These are phyloP conservation scores for Metschnikowia sp. DNA, from an alignment of 805 yeast species.

Conservation along the genomic window DNA sequence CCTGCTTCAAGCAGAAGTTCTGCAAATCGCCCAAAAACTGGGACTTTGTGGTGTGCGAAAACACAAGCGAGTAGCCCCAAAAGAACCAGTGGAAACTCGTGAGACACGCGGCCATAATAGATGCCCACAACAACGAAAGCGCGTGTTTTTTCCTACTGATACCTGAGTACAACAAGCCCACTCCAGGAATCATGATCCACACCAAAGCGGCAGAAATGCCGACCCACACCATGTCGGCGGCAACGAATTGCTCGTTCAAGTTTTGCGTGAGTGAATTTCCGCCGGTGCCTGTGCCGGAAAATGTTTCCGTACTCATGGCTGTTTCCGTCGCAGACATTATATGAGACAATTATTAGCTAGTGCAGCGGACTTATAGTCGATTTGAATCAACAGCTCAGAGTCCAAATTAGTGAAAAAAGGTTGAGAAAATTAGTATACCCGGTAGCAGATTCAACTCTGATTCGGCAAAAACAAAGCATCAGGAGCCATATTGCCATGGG, in stretches of 20 bases:
- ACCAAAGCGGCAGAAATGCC: slow-evolving; percentile 76
- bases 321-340: slow-evolving; percentile 8
- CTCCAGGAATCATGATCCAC: slow-evolving; percentile 96
- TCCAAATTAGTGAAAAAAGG: no score
- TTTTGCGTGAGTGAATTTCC: slow-evolving; percentile 75
- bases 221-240: slow-evolving; percentile 83
- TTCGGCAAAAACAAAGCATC: neutral
- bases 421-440: no score
- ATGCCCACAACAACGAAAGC: slow-evolving; percentile 90
- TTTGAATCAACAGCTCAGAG: no score
- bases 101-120: slow-evolving; percentile 81
- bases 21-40: slow-evolving; percentile 76
- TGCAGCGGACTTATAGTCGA: no score
- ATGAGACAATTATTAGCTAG: neutral
- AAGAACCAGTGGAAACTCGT: slow-evolving; percentile 95
- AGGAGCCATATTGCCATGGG: neutral
- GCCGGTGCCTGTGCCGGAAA: slow-evolving; percentile 43
- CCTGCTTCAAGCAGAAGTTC: slow-evolving; percentile 77
- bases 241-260: slow-evolving; percentile 65
- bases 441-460: no score
- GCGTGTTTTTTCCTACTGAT: slow-evolving; percentile 94
- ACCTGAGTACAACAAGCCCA: slow-evolving; percentile 91
- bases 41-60: slow-evolving; percentile 61
- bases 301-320: slow-evolving; percentile 6
- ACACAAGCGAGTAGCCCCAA: slow-evolving; percentile 75